Evolutionary conservation across 1,139 yeast species (phyloP).

Genomic region (Yamadazyma friedrichii): DNA sequence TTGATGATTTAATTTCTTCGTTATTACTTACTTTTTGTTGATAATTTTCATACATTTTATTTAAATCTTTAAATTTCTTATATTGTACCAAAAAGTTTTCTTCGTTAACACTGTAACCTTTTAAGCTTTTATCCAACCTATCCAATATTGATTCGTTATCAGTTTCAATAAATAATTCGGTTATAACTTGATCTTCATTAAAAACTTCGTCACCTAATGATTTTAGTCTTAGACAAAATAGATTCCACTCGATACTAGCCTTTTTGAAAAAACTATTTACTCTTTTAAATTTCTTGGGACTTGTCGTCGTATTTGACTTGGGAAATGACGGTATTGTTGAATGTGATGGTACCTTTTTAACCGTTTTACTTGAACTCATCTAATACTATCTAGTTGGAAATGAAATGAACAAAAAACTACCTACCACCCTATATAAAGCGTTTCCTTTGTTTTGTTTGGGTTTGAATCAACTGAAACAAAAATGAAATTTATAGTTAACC

Average conservation of each 20-base stretch:
- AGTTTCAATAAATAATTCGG: slow-evolving; percentile 41
- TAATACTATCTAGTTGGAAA: not conserved
- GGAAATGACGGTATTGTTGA: slow-evolving; percentile 7
- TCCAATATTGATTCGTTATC: slow-evolving; percentile 28
- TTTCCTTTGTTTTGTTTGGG: not conserved
- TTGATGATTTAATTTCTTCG: slow-evolving; percentile 22
- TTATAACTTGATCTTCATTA: slow-evolving; percentile 39
- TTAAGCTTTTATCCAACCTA: slow-evolving; percentile 19
- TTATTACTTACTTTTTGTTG: slow-evolving; percentile 11
- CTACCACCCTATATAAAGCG: slow-evolving; percentile 1
- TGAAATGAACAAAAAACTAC: not conserved
- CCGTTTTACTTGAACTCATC: slow-evolving; percentile 4
- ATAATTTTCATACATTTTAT: slow-evolving; percentile 30
- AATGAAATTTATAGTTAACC: too few relatives aligned
- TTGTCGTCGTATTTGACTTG: not conserved
- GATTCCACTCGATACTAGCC: slow-evolving; percentile 34
- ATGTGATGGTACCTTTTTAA: slow-evolving; percentile 5
- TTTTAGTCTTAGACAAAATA: slow-evolving; percentile 31
- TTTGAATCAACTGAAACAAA: too few relatives aligned
- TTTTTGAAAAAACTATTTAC: slow-evolving; percentile 26
- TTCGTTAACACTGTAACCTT: slow-evolving; percentile 29
- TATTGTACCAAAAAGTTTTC: slow-evolving; percentile 35
- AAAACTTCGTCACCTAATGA: slow-evolving; percentile 44
- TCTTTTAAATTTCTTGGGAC: slow-evolving; percentile 13
- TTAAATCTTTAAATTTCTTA: slow-evolving; percentile 34